These are phyloP conservation scores for Psilocybe tampanensis DNA, from an alignment of 768 basidiomycete species.

Conservation along the genomic window DNA sequence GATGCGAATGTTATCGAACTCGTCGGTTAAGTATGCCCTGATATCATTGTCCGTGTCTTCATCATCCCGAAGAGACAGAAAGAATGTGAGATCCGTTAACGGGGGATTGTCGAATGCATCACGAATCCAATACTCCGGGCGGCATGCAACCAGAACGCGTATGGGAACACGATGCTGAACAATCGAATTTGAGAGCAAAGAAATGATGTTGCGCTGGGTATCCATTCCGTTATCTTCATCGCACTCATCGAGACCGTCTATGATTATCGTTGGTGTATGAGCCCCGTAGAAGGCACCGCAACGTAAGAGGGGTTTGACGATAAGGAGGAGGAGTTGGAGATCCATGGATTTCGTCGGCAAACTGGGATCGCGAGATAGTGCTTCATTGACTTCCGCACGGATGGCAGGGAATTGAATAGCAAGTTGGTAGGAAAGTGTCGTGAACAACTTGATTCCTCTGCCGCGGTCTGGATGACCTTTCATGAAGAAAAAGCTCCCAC, in stretches of 20 bases:
- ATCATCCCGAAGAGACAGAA: conserved; percentile 1
- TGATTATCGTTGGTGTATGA: not conserved
- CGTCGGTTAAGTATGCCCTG: conserved; percentile 10
- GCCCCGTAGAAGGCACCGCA: too few species aligned
- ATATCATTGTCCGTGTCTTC: conserved; percentile 16
- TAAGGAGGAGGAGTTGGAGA: not conserved
- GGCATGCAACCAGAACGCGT: too few species aligned
- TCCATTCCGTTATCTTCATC: not conserved
- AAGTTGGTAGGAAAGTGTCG: not conserved
- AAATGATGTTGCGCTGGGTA: too few species aligned
- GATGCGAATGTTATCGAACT: conserved; percentile 10
- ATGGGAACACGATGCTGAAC: too few species aligned
- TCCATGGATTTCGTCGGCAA: not conserved
- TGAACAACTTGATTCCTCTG: not conserved
- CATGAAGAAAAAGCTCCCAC: too few species aligned
- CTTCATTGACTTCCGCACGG: not conserved
- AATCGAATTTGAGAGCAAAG: too few species aligned
- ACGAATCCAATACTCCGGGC: too few species aligned
- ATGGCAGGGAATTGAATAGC: not conserved
- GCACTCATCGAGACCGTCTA: not conserved
- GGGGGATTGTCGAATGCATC: too few species aligned
- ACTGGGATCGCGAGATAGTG: not conserved
- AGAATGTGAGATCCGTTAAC: not conserved
- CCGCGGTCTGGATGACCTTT: too few species aligned
- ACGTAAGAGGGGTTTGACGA: not conserved